A percentile compares a stretch with the other conserved stretches of the same genome.
Evolutionary conservation across 1,139 yeast genomes (phyloP).

Genomic region (Suhomyces anneliseae): DNA sequence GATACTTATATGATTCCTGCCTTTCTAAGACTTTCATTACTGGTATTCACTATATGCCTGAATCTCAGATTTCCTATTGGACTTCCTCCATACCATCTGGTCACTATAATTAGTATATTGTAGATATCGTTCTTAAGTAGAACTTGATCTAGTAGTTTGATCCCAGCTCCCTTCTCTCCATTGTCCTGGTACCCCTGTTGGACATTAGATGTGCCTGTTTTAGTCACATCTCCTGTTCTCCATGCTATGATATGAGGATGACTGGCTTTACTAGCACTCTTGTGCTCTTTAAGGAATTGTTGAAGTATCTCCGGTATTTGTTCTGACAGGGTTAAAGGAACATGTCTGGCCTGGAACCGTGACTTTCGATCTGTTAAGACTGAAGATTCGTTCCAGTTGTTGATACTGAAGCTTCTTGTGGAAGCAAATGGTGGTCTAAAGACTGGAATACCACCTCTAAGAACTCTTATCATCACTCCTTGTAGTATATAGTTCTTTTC

Average conservation of each 20-base stretch:
- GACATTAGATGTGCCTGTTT: constrained; percentile 20
- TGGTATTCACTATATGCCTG: constrained; percentile 57
- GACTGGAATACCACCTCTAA: no score
- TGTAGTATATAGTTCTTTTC: no score
- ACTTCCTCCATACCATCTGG: constrained; percentile 74
- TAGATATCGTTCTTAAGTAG: constrained; percentile 47
- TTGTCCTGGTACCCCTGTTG: constrained; percentile 61
- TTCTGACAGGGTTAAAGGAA: constrained; percentile 29
- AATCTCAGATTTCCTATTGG: constrained; percentile 67
- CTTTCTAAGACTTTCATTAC: constrained; percentile 40
- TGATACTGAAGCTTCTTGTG: neutral
- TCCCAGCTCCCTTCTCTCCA: constrained; percentile 70
- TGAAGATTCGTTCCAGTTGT: constrained; percentile 31
- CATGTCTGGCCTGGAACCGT: constrained; percentile 60
- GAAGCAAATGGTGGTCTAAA: no score
- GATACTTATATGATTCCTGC: constrained; percentile 3
- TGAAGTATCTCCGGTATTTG: constrained; percentile 42
- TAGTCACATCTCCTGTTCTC: constrained; percentile 42
- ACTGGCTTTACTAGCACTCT: constrained; percentile 50
- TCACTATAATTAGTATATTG: constrained; percentile 60
- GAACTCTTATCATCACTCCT: no score
- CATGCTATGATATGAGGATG: constrained; percentile 73
- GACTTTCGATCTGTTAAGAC: constrained; percentile 50
- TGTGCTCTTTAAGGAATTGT: constrained; percentile 35
- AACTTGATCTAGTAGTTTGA: constrained; percentile 48